Percentiles rank a stretch among this genome's conserved stretches.
phyloP scores from a whole-genome alignment of 192 early-diverging fungal species.

The Spizellomyces sp. region DNA sequence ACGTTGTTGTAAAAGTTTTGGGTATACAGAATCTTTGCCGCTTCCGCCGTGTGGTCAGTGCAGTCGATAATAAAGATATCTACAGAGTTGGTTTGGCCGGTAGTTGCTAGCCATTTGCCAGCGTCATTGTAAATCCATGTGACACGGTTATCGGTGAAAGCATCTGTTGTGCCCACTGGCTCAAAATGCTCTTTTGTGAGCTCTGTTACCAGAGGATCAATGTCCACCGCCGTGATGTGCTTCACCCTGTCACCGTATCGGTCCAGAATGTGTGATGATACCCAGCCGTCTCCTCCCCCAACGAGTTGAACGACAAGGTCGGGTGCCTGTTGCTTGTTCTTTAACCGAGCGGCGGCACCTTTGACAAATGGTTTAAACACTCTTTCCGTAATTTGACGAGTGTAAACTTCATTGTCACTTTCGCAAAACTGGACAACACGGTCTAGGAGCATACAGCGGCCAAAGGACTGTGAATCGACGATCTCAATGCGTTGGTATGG shows the following conservation, averaged over 20 bases:
- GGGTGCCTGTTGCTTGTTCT: background rate
- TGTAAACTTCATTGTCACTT: constrained; percentile 1
- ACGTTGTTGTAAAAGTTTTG: background rate
- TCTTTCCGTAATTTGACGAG: background rate
- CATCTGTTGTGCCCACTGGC: background rate
- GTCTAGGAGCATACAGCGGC: constrained; percentile 1
- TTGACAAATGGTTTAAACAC: background rate
- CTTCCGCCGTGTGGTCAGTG: background rate
- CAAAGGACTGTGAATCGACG: constrained; percentile 3
- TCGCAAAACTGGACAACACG: constrained; percentile 1
- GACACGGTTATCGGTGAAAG: background rate
- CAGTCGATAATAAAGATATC: constrained; percentile 1
- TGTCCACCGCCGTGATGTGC: background rate
- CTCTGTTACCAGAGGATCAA: background rate
- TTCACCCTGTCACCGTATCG: background rate
- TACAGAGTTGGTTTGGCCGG: background rate
- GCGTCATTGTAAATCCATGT: background rate
- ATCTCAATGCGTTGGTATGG: background rate
- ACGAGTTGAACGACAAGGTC: background rate
- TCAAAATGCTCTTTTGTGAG: background rate
- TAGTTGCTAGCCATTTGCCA: background rate
- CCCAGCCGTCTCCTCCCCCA: background rate
- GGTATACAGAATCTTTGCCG: background rate
- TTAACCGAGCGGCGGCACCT: background rate
- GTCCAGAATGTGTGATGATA: constrained; percentile 2